Evolutionary conservation across 2,329 filamentous ascomycete genomes (phyloP).

Genomic region (Truncatella angustata): DNA sequence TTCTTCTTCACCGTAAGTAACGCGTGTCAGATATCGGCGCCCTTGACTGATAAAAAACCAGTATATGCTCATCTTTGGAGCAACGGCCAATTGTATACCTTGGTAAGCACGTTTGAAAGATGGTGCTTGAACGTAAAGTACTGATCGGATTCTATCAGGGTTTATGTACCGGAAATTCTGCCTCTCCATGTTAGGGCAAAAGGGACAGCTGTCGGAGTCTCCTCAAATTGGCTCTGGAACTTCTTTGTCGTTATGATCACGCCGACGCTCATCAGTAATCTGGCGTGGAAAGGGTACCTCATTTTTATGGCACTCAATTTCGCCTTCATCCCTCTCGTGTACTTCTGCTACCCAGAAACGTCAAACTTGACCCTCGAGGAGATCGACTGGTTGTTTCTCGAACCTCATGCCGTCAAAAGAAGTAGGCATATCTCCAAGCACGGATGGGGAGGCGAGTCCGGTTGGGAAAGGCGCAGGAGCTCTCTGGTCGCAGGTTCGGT

Average conservation of each 20-base stretch:
- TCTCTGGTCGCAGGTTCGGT: background rate
- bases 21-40: background rate
- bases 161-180: constrained; percentile 35
- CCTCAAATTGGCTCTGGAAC: constrained; percentile 36
- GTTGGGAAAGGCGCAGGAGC: background rate
- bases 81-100: constrained; percentile 31
- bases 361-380: constrained; percentile 47
- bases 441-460: background rate
- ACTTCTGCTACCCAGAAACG: constrained; percentile 53
- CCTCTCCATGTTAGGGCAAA: constrained; percentile 30
- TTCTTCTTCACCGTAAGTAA: constrained; percentile 33
- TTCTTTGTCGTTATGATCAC: constrained; percentile 39
- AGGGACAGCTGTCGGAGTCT: constrained; percentile 31
- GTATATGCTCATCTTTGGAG: constrained; percentile 31
- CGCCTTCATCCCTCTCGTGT: constrained; percentile 39
- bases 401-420: constrained; percentile 11
- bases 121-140: constrained; percentile 13
- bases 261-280: constrained; percentile 42
- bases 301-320: constrained; percentile 51
- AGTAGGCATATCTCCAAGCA: constrained; percentile 5
- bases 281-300: constrained; percentile 50
- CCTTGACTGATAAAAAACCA: constrained; percentile 11
- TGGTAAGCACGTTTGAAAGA: constrained; percentile 30
- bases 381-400: constrained; percentile 46
- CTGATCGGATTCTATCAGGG: constrained; percentile 33